Evolutionary conservation across 2,329 filamentous ascomycete species (phyloP).

Genomic region (Neonectria coccinea): DNA sequence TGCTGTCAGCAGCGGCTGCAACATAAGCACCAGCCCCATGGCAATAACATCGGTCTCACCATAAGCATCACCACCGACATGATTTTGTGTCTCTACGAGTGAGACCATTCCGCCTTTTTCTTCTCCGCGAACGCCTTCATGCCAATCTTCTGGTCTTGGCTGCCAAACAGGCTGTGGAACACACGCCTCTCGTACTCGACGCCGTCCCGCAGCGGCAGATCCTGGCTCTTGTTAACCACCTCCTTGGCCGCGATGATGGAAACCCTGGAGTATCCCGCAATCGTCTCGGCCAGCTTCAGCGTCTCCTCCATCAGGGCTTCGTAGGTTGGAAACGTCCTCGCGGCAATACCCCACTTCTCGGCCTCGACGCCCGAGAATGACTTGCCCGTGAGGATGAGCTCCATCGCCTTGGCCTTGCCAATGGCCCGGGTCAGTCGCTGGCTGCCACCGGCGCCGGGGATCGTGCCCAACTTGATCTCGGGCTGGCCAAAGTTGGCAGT

Average conservation of each 20-base stretch:
- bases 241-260: conserved; percentile 93
- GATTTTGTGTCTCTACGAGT: conserved; percentile 67
- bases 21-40: conserved; percentile 21
- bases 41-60: conserved; percentile 12
- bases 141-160: conserved; percentile 96
- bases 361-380: conserved; percentile 88
- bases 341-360: conserved; percentile 90
- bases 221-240: conserved; percentile 99
- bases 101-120: conserved; percentile 89
- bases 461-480: conserved; percentile 93
- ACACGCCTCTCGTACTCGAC: conserved; percentile 94
- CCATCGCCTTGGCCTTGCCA: conserved; percentile 90
- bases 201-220: conserved; percentile 85
- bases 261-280: conserved; percentile 88
- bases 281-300: conserved; percentile 86
- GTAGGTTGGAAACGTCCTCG: conserved; percentile 81
- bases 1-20: conserved; percentile 12
- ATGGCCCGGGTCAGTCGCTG: conserved; percentile 87
- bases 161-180: conserved; percentile 94
- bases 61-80: conserved; percentile 14
- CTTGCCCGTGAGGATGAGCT: conserved; percentile 87
- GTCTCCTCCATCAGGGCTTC: conserved; percentile 86
- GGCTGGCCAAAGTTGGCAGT: conserved; percentile 94
- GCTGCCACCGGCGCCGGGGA: conserved; percentile 91
- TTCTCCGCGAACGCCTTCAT: conserved; percentile 97